Conservation (phyloP, 192 early-diverging fungal species). For the Coemansia sp. region DNA sequence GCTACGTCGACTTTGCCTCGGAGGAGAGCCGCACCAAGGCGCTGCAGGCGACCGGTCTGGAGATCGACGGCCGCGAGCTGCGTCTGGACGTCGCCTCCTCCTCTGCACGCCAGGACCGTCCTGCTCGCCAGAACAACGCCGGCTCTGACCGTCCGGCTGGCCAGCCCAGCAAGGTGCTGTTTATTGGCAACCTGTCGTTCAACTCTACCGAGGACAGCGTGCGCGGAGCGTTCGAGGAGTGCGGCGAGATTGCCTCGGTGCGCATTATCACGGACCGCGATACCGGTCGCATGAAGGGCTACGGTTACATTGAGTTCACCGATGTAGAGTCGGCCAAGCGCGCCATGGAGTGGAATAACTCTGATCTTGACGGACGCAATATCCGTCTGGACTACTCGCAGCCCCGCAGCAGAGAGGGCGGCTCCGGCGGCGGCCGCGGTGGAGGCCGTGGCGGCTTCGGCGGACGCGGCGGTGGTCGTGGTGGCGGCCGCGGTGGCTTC, state of each 20-base stretch:
- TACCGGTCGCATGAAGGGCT: constrained; percentile 85
- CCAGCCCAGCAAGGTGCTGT: constrained; percentile 70
- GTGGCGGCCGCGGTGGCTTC: constrained; percentile 51
- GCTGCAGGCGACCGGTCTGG: constrained; percentile 60
- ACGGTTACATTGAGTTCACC: constrained; percentile 95
- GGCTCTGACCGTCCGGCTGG: constrained; percentile 28
- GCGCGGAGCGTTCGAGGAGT: constrained; percentile 89
- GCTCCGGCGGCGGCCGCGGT: constrained; percentile 44
- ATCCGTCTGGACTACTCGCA: constrained; percentile 84
- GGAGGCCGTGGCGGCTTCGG: constrained; percentile 58
- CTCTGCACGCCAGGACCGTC: not conserved
- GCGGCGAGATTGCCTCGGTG: constrained; percentile 82
- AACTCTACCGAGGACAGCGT: constrained; percentile 88
- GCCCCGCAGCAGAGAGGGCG: constrained; percentile 39
- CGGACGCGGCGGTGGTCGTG: constrained; percentile 51
- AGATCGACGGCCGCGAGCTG: constrained; percentile 82
- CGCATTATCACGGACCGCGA: constrained; percentile 81
- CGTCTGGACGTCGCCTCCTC: constrained; percentile 64
- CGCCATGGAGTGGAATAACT: constrained; percentile 84
- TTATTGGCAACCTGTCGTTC: constrained; percentile 84
- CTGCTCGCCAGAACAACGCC: constrained; percentile 22
- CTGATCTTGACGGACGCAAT: constrained; percentile 73
- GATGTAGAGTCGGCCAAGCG: constrained; percentile 86
- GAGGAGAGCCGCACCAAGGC: constrained; percentile 68
- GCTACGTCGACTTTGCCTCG: constrained; percentile 82